Evolutionary conservation across 1,284 basidiomycete genomes (phyloP).

Genomic region (Puccinia novopanici): DNA sequence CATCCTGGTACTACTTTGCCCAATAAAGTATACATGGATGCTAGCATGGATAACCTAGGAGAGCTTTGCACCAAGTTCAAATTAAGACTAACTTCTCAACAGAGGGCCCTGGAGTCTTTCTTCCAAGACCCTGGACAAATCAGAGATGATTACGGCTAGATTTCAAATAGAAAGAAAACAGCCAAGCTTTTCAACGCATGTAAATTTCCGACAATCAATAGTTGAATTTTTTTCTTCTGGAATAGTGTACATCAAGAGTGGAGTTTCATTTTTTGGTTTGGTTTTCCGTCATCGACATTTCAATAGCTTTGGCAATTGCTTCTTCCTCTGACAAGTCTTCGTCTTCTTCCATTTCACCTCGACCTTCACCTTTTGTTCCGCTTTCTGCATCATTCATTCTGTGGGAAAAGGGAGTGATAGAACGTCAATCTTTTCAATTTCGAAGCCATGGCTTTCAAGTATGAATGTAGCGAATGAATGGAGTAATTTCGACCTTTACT

Average conservation of each 20-base stretch:
- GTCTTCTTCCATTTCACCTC: constrained; percentile 55
- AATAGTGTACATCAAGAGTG: neutral
- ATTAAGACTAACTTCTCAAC: too few relatives aligned
- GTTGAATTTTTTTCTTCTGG: neutral
- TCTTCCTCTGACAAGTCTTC: constrained; percentile 63
- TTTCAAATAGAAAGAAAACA: neutral
- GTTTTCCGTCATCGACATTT: constrained; percentile 48
- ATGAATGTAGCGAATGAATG: constrained; percentile 52
- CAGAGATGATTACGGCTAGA: too few relatives aligned
- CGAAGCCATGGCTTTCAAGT: constrained; percentile 58
- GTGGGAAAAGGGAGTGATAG: constrained; percentile 36
- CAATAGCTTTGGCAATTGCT: constrained; percentile 66
- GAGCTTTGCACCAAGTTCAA: too few relatives aligned
- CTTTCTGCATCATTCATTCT: constrained; percentile 59
- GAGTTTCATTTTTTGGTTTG: constrained; percentile 10
- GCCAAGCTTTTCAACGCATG: neutral
- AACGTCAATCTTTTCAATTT: constrained; percentile 31
- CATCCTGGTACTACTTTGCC: too few relatives aligned
- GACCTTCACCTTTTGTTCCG: constrained; percentile 54
- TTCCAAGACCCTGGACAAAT: too few relatives aligned
- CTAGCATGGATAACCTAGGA: too few relatives aligned
- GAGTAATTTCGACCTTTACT: constrained; percentile 35
- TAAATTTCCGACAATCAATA: neutral
- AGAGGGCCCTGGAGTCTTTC: too few relatives aligned
- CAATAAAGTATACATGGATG: too few relatives aligned